A percentile compares a stretch with the other conserved stretches of the same genome.
These are phyloP conservation scores for Trichoderma sp. DNA, from an alignment of 2,329 filamentous ascomycete genomes.

Conservation along the genomic window DNA sequence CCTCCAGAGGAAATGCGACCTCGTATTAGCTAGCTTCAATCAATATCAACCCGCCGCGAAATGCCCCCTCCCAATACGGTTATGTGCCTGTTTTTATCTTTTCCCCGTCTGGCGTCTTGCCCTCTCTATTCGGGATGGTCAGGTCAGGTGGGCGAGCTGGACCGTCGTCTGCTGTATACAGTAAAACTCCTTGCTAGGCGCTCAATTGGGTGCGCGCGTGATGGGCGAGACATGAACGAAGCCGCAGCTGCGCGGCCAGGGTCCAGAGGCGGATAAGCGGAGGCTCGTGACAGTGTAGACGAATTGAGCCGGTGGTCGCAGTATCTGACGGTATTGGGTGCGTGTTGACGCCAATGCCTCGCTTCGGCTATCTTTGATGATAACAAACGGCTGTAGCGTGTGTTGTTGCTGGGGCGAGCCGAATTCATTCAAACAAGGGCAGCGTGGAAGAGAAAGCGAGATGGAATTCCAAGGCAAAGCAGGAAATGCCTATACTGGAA, in stretches of 20 bases:
- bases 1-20: conserved; percentile 11
- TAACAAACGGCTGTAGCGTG: neutral
- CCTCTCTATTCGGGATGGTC: conserved; percentile 20
- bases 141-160: conserved; percentile 20
- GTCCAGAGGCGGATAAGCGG: neutral
- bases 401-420: neutral
- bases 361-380: neutral
- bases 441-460: neutral
- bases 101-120: neutral
- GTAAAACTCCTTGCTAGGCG: conserved; percentile 5
- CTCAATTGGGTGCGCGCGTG: conserved; percentile 28
- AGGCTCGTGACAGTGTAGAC: conserved; percentile 16
- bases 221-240: conserved; percentile 29
- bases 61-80: neutral
- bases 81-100: neutral
- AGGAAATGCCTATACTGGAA: neutral
- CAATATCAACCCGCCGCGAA: neutral
- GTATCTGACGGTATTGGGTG: neutral
- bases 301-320: neutral
- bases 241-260: conserved; percentile 22
- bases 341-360: neutral
- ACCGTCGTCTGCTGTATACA: neutral
- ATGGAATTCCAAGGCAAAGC: neutral
- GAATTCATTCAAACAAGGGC: neutral
- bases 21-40: conserved; percentile 10